These are phyloP conservation scores for Mitragyna speciosa DNA, from an alignment of 257 asterid genomes.

Conservation along the genomic window DNA sequence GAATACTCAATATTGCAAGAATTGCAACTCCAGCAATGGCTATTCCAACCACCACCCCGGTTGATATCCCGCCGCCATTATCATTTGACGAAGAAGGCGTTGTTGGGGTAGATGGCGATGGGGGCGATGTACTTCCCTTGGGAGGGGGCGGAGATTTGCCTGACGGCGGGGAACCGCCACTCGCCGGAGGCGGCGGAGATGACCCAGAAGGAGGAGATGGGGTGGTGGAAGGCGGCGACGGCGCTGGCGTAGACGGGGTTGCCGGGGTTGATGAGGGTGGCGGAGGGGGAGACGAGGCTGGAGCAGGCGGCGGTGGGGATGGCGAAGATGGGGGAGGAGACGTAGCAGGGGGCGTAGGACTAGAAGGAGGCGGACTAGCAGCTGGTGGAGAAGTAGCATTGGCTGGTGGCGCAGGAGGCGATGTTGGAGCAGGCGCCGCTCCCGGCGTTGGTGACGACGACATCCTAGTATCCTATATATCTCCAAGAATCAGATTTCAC, in stretches of 20 bases:
- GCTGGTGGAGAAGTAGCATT: slow-evolving; percentile 42
- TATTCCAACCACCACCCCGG: slow-evolving; percentile 58
- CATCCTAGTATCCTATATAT: too few species aligned
- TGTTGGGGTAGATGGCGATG: slow-evolving; percentile 29
- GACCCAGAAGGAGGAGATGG: slow-evolving; percentile 33
- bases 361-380: slow-evolving; percentile 24
- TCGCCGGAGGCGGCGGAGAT: slow-evolving; percentile 28
- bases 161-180: slow-evolving; percentile 25
- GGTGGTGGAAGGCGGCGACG: slow-evolving; percentile 27
- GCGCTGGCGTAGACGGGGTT: slow-evolving; percentile 24
- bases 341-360: slow-evolving; percentile 32
- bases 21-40: slow-evolving; percentile 63
- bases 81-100: slow-evolving; percentile 35
- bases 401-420: slow-evolving; percentile 37
- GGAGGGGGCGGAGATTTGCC: too few species aligned
- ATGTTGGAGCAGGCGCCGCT: slow-evolving; percentile 41
- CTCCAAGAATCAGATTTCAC: neutral
- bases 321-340: slow-evolving; percentile 26
- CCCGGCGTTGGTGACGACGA: slow-evolving; percentile 60
- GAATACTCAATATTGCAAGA: slow-evolving; percentile 46
- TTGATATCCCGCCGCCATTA: slow-evolving; percentile 31
- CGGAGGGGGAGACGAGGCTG: slow-evolving; percentile 29
- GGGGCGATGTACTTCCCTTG: slow-evolving; percentile 4
- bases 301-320: slow-evolving; percentile 27
- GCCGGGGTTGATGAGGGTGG: slow-evolving; percentile 26